Evolutionary conservation across 371 early-diverging fungal genomes (phyloP), one percentile per base, ranked within the genome.

Genomic region (Chytridiales sp.): DNA sequence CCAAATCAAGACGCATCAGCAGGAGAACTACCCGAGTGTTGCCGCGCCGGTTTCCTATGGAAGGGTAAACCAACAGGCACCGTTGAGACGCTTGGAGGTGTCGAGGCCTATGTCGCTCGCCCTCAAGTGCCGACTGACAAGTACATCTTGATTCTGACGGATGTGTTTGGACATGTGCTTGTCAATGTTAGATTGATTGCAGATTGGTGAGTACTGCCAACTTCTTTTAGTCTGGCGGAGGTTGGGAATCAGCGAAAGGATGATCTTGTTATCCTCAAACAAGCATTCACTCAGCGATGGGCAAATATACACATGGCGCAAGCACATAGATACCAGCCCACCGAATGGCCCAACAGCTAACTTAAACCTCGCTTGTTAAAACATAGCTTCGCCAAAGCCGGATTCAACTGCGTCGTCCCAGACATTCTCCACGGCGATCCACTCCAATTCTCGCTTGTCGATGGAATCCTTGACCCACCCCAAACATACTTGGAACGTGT

Each of bases 121-220:
- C 63, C 68, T 19, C 17, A 3, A 11, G 40, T n/a, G 4, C 26
- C 50, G 6, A 52, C 42, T 4, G 22, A 15, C 51, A 19, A 35
- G 4, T 40, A 42, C 46, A 49, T 67, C 36, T 47, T 67, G 3
- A 56, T 67, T 22, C 43, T 41, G 39, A 61, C 67, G 1, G 67
- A 67, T 29, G 53, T 57, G 24, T 66, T 67, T 47, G 67, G 67
- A 8, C 58, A 52, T 54, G 55, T 4, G 43, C 59, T 67, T 6
- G 21, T 36, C n/a, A 67, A 67, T 50, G 24, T 47, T 13, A 56
- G 62, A 6, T 47, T 67, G 36, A 50, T 67, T 51, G 67, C 67
- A 6, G 67, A 67, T 42, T 21, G 36, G 44, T 65, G n/a, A n/a
- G n/a, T n/a, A n/a, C n/a, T n/a, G n/a, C n/a, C n/a, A n/a, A n/a